Evolutionary conservation across 140 eudicot genomes (phyloP), one percentile per base, ranked within the genome.

Genomic region (Stevia rebaudiana): DNA sequence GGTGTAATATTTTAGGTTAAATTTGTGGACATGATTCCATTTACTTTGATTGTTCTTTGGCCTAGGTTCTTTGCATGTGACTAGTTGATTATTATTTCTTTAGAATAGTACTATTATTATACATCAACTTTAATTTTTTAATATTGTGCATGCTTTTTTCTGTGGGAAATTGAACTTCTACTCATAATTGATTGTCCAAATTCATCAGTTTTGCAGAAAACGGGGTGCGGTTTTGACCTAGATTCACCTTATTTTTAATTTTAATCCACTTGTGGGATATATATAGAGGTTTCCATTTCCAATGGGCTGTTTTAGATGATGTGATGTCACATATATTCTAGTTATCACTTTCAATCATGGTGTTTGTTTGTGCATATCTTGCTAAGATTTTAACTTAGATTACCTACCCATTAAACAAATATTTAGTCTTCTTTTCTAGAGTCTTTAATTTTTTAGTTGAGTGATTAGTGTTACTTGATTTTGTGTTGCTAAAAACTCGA

Each of bases 161-260:
- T 69, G 67, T 55, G 57, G 62, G 78, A 69, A 79, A 65, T 49
- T 79, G 68, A 54, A 49, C 39, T 75, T 73, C 4, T 37, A 65
- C 73, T 65, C 62, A 48, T 4, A 55, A 49, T 21, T 69, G 71
- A 62, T 68, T 69, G 68, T 53, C 46, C 17, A 69, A 44, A 31
- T 67, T 68, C 74, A 46, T n/a, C 68, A 21, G 76, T 52, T 68
- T 56, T 64, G 52, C 23, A 68, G n/a, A 53, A 77, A 81, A 72
- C 80, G 37, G 59, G 77, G 82, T 74, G 86, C 82, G 44, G 80
- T 63, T 69, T 75, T 70, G 75, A 69, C 65, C 51, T 21, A 18
- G 21, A 24, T 25, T 63, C 55, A 64, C 28, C 12, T 42, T 36
- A 19, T 8, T 49, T 42, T 47, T 31, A 40, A 53, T 30, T 44